These are phyloP conservation scores for Trichosporon ovoides DNA, from an alignment of 1,284 basidiomycete genomes.

Conservation along the genomic window DNA sequence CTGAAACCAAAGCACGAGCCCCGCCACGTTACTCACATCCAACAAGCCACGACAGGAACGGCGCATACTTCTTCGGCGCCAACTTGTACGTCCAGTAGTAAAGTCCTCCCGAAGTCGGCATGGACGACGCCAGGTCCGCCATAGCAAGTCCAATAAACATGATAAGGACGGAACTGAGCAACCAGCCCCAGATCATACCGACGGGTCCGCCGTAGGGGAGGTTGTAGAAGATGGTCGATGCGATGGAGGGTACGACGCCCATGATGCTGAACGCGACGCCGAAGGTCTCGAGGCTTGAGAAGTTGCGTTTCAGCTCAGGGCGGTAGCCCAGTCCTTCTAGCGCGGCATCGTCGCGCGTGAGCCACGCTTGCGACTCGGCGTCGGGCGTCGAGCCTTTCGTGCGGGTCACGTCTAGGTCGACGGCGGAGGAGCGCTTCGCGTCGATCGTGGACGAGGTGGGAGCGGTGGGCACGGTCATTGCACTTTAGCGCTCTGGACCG, in stretches of 20 bases:
- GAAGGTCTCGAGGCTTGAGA: constrained; percentile 59
- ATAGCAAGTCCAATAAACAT: constrained; percentile 61
- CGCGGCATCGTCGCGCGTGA: constrained; percentile 21
- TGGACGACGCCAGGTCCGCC: constrained; percentile 34
- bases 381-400: neutral
- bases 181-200: constrained; percentile 68
- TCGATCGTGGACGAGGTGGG: too few species aligned
- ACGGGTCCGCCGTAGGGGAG: constrained; percentile 59
- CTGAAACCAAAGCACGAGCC: too few species aligned
- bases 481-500: too few species aligned
- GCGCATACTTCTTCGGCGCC: constrained; percentile 31
- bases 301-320: constrained; percentile 65
- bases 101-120: constrained; percentile 44
- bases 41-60: constrained; percentile 46
- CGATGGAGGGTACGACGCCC: constrained; percentile 54
- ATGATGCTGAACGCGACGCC: constrained; percentile 54
- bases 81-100: constrained; percentile 50
- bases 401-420: neutral
- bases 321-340: constrained; percentile 54
- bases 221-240: constrained; percentile 54
- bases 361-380: neutral
- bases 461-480: too few species aligned
- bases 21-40: constrained; percentile 28
- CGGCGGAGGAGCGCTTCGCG: too few species aligned
- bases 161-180: constrained; percentile 43